Evolutionary conservation across 768 basidiomycete species (phyloP), one percentile per base, ranked within the genome.

Genomic region (Boletus rubescentipes): DNA sequence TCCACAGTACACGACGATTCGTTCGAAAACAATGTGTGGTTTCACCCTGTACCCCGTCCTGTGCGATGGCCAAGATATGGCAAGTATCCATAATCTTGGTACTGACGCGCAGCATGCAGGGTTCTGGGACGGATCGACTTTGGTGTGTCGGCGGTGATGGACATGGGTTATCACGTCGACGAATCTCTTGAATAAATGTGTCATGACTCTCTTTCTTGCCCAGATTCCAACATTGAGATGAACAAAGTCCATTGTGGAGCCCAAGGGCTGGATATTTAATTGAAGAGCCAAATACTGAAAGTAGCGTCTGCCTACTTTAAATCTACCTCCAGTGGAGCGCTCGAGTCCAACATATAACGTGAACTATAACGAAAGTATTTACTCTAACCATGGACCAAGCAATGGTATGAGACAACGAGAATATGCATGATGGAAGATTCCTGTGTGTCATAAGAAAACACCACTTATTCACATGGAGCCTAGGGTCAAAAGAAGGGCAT

Each of bases 291-390:
- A 51, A 44, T 32, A 21, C 20, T 39, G 29, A 46, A 21, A 26
- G 36, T 29, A 21, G 43, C 32, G 42, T 50, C 51, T 60, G 26
- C 38, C 51, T 40, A 46, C 51, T 46, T 32, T 30, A 30, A 41
- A 18, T 41, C 38, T 54, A 52, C 36, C 36, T 16, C 4, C 26
- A 26, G 26, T 26, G 29, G n/a, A 46, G 38, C 11, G 54, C 37
- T 40, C 41, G 26, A 50, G 55, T 49, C 58, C 53, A 50, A 50
- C 54, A 46, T 35, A 65, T 67, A 61, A 64, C 38, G 40, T 63
- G 44, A 67, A 51, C 51, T 58, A 65, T 67, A 67, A 65, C 49
- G 51, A 53, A 58, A 37, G n/a, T 23, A 42, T 60, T 31, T 64
- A 61, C 44, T 41, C 52, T 58, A 46, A 54, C 26, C 50, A 18